Conservation (phyloP, 2,329 filamentous ascomycete genomes). For the Claviceps sp. region DNA sequence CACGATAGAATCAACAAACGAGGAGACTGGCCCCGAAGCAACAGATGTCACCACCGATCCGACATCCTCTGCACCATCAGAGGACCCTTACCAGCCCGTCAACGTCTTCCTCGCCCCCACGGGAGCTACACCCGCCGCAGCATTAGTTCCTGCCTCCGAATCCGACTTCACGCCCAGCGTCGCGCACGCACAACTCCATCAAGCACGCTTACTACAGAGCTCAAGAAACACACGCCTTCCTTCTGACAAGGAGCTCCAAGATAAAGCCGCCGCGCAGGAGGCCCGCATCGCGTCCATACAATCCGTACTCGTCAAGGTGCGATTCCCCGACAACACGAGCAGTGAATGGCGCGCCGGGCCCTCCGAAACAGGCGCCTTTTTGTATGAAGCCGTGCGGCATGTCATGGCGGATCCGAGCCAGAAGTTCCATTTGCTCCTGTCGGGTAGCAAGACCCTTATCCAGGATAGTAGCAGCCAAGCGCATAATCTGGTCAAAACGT, state of each 20-base stretch:
- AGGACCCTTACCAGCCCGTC: slow-evolving; percentile 36
- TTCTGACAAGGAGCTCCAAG: slow-evolving; percentile 70
- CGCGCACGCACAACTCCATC: slow-evolving; percentile 62
- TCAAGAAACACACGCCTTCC: slow-evolving; percentile 63
- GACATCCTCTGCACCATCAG: slow-evolving; percentile 4
- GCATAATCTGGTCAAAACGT: slow-evolving; percentile 54
- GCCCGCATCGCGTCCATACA: slow-evolving; percentile 53
- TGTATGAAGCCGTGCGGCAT: slow-evolving; percentile 62
- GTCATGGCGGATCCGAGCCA: slow-evolving; percentile 54
- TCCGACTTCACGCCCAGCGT: slow-evolving; percentile 65
- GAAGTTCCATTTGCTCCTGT: slow-evolving; percentile 59
- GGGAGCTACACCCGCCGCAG: slow-evolving; percentile 61
- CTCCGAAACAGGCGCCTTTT: slow-evolving; percentile 51
- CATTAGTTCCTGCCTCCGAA: slow-evolving; percentile 52
- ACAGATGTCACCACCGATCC: neutral
- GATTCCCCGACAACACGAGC: slow-evolving; percentile 76
- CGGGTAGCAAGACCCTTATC: slow-evolving; percentile 38
- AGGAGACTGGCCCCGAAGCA: slow-evolving; percentile 4
- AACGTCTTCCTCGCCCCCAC: slow-evolving; percentile 68
- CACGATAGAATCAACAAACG: slow-evolving; percentile 9
- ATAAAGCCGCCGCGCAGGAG: slow-evolving; percentile 51
- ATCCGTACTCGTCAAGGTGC: slow-evolving; percentile 62
- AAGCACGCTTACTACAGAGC: slow-evolving; percentile 47
- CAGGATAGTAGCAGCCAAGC: slow-evolving; percentile 30
- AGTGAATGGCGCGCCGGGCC: slow-evolving; percentile 60